Evolutionary conservation across 2,329 filamentous ascomycete genomes (phyloP), one percentile per base, ranked within the genome.

Genomic region (Lachnellula occidentalis): DNA sequence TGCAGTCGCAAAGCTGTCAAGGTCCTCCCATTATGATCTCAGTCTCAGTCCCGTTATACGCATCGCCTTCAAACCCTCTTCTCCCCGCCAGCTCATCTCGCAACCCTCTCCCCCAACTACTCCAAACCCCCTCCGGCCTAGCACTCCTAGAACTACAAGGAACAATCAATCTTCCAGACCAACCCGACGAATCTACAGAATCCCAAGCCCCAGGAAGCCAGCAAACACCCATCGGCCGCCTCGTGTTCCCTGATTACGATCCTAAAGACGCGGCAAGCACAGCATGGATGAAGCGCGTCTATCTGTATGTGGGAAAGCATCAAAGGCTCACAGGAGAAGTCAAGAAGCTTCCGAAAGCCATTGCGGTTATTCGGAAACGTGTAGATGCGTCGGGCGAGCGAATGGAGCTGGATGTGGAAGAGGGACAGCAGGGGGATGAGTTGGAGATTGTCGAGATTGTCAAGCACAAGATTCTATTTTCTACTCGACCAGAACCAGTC

Each of bases 91-190:
- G 8, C 19, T 9, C 14, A 39, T 24, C n/a, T n/a, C 50, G 45
- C 14, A 69, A 69, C 63, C 85, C 88, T 4, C 81, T 97, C 4
- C 94, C 94, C 1, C 71, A 80, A n/a, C 78, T 96, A 58, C 81
- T 97, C 15, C 88, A 92, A 64, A 96, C 92, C 1, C 94, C 94
- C 0, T 85, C 88, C 0, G 94, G 94, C 49, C 81, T 96, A 41
- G 92, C 92, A 17, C 78, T 99, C 45, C 77, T 99, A 54, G 94
- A 97, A 73, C 82, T 99, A 14, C 94, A 99, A 76, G 94, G 92
- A 58, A 90, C 83, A 14, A 86, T 99, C 73, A 92, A 95, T 70
- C 76, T 91, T 1, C 85, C 90, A 7, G 59, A 73, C 2, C 62
- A 68, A n/a, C 66, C 68, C 2, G 64, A 71, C 19, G 54, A 55